Evolutionary conservation across 345 rosid species (phyloP).

Genomic region (Firmiana major): DNA sequence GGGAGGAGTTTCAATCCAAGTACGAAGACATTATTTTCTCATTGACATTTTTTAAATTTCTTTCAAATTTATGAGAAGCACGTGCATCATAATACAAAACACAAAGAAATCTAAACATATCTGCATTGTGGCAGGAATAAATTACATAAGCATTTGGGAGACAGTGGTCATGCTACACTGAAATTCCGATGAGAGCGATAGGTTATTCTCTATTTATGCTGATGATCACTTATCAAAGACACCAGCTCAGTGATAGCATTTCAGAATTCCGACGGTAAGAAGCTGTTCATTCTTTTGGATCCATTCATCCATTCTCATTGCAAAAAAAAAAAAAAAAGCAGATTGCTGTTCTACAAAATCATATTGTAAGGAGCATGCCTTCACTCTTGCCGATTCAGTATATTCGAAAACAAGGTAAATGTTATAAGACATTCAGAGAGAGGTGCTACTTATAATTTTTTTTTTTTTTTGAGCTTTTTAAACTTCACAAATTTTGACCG

Average conservation of each 20-base stretch:
- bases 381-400: not conserved
- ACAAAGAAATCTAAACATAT: not conserved
- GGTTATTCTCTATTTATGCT: not conserved
- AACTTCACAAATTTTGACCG: not conserved
- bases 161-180: conserved; percentile 63
- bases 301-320: not conserved
- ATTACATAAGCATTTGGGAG: conserved; percentile 74
- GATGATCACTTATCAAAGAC: not conserved
- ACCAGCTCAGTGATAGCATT: not conserved
- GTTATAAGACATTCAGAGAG: not conserved
- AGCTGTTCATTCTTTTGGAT: not conserved
- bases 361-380: not conserved
- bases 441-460: not conserved
- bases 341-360: not conserved
- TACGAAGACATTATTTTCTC: conserved; percentile 16
- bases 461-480: not conserved
- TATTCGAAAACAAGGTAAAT: not conserved
- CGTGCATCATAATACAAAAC: not conserved
- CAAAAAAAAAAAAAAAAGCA: not conserved
- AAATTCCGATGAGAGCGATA: conserved; percentile 37
- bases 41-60: not conserved
- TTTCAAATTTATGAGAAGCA: not conserved
- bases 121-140: conserved; percentile 47
- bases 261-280: not conserved
- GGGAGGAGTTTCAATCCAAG: conserved; percentile 87